Conservation (phyloP, 257 asterid genomes). For the Nicotiana obtusifolia region DNA sequence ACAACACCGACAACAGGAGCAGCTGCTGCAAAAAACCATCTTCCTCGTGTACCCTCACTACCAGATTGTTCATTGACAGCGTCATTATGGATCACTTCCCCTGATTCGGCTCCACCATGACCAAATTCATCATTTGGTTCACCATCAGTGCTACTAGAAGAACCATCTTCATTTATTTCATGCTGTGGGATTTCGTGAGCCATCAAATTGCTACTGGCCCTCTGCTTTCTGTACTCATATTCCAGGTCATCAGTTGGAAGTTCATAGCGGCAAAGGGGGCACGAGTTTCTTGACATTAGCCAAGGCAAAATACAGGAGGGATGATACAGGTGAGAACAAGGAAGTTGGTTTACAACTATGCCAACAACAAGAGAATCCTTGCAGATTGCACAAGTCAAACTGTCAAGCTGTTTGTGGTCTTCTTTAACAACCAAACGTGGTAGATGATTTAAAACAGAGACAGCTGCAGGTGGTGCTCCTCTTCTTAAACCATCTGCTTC, state of each 20-base stretch:
- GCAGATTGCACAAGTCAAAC: conserved; percentile 76
- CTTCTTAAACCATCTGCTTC: conserved; percentile 51
- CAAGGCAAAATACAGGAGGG: conserved; percentile 81
- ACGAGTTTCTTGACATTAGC: conserved; percentile 72
- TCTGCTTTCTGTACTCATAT: conserved; percentile 53
- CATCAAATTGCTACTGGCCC: conserved; percentile 15
- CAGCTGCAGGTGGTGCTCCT: conserved; percentile 82
- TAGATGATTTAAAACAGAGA: conserved; percentile 46
- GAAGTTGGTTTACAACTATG: conserved; percentile 62
- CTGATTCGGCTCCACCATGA: conserved; percentile 5
- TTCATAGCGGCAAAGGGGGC: conserved; percentile 92
- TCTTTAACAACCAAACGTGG: conserved; percentile 41
- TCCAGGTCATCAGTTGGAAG: conserved; percentile 87
- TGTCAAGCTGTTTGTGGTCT: conserved; percentile 36
- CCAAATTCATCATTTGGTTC: conserved; percentile 24
- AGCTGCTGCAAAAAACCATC: conserved; percentile 60
- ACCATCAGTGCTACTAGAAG: conserved; percentile 25
- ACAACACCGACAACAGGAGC: conserved; percentile 64
- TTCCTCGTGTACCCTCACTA: conserved; percentile 26
- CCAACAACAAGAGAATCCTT: conserved; percentile 65
- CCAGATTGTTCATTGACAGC: conserved; percentile 14
- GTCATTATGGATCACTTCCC: conserved; percentile 22
- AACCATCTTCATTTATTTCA: conserved; percentile 29
- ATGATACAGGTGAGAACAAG: conserved; percentile 79
- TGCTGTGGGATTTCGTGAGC: conserved; percentile 22